Evolutionary conservation across 176 grass and related monocot species (phyloP).

Genomic region (Triticum turgidum): DNA sequence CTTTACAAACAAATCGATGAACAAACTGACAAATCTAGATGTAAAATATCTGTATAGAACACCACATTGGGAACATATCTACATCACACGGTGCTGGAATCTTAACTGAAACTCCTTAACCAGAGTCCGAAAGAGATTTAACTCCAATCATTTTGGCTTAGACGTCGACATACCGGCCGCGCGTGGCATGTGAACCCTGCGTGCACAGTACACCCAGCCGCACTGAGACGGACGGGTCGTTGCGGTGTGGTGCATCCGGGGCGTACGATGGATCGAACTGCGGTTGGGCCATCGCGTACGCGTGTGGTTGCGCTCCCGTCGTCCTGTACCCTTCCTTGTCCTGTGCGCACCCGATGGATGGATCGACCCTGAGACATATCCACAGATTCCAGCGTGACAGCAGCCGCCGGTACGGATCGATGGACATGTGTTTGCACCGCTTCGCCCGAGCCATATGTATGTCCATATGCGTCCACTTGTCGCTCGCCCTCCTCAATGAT

Average conservation of each 20-base stretch:
- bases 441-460: background rate
- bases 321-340: background rate
- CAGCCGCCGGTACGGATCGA: background rate
- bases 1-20: too few species aligned
- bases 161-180: background rate
- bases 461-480: background rate
- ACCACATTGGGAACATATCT: too few species aligned
- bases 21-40: too few species aligned
- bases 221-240: background rate
- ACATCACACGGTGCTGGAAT: too few species aligned
- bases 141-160: background rate
- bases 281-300: conserved; percentile 12
- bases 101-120: too few species aligned
- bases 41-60: too few species aligned
- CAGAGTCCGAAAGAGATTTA: background rate
- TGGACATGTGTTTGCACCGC: background rate
- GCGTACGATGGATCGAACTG: background rate
- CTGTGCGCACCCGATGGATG: background rate
- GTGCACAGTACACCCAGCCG: background rate
- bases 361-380: background rate
- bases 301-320: conserved; percentile 12
- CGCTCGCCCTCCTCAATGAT: too few species aligned
- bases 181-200: background rate
- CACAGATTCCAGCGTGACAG: conserved; percentile 19
- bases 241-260: background rate